A percentile compares a stretch with the other conserved stretches of the same genome.
Evolutionary conservation across 768 basidiomycete species (phyloP).

Genomic region (Galerina marginata): DNA sequence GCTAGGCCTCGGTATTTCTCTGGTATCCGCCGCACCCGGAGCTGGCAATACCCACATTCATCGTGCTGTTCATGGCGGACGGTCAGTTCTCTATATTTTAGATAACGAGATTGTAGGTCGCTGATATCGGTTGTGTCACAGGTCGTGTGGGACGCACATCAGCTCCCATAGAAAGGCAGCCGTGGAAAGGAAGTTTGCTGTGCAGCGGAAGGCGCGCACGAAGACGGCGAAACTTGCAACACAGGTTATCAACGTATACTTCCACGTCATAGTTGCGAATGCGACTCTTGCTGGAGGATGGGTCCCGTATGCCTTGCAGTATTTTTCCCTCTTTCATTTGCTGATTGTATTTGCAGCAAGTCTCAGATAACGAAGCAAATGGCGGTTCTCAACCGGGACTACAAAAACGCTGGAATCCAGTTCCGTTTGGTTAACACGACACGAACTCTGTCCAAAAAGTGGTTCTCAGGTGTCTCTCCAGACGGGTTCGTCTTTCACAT

Average conservation of each 20-base stretch:
- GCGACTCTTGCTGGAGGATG: constrained; percentile 34
- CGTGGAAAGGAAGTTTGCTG: not conserved
- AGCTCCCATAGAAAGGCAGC: not conserved
- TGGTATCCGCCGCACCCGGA: too few species aligned
- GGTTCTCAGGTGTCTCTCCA: constrained; percentile 36
- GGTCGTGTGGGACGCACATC: not conserved
- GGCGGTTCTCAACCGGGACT: constrained; percentile 45
- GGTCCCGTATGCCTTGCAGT: constrained; percentile 31
- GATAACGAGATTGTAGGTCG: too few species aligned
- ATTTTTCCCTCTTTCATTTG: not conserved
- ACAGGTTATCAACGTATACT: constrained; percentile 33
- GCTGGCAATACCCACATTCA: too few species aligned
- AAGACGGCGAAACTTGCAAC: constrained; percentile 8
- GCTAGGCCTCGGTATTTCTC: too few species aligned
- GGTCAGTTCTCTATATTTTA: too few species aligned
- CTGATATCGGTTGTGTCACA: too few species aligned
- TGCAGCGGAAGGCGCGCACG: not conserved
- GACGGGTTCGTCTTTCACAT: constrained; percentile 9
- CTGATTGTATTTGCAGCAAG: constrained; percentile 22
- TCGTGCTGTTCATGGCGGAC: too few species aligned
- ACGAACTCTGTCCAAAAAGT: constrained; percentile 41
- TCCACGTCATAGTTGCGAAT: constrained; percentile 42
- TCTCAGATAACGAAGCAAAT: constrained; percentile 41
- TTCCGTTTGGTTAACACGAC: constrained; percentile 38
- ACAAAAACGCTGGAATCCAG: constrained; percentile 35